Base-by-base conservation (phyloP, 352 stramenopile genomes). In the Globisporangium uncinulatum region DNA sequence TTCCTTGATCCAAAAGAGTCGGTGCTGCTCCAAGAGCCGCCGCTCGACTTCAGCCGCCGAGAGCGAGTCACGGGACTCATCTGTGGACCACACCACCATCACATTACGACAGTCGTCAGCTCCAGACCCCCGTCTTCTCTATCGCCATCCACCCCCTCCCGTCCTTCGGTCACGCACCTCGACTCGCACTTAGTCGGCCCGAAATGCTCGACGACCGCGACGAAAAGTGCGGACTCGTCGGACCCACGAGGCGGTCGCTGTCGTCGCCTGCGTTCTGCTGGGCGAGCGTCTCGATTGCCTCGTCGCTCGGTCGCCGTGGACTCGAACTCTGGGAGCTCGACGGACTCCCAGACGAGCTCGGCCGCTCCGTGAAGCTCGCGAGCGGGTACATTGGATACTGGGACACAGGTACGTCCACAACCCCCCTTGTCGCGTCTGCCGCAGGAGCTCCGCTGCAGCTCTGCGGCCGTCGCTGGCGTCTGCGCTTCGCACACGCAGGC, bases 1-100 rank as follows among this genome's bases (percentile, higher is more conserved):
- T 69, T 89, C 79, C 41, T 77, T 70, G 64, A 89, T 89, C 79
- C 79, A 89, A 49, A 89, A 89, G n/a, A 81, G 69, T 17, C 79
- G 76, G 34, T 89, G 79, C 44, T 89, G 77, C 46, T 87, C 76
- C 52, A 86, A 53, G 47, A 89, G 59, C 4, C 67, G 74, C 19
- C 59, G 76, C 56, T 89, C 74, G 8, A 81, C 59, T 45, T 82
- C 61, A 54, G 74, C 59, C 39, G 66, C 67, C 24, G 65, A 61
- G 65, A 54, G 51, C 46, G 8, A 53, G 37, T 44, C 48, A 15
- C 11, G 19, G n/a, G 46, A 47, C 13, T 65, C 57, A 36, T 66
- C 65, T 66, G 31, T 39, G 43, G 7, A 47, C 51, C 51, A 37
- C 36, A 58, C 19, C 39, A 52, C 19, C 20, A 37, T 45, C 11